Percentiles rank a stretch among this genome's conserved stretches.
phyloP scores from a whole-genome alignment of 2,329 filamentous ascomycete species.

The Teratosphaeria nubilosa region DNA sequence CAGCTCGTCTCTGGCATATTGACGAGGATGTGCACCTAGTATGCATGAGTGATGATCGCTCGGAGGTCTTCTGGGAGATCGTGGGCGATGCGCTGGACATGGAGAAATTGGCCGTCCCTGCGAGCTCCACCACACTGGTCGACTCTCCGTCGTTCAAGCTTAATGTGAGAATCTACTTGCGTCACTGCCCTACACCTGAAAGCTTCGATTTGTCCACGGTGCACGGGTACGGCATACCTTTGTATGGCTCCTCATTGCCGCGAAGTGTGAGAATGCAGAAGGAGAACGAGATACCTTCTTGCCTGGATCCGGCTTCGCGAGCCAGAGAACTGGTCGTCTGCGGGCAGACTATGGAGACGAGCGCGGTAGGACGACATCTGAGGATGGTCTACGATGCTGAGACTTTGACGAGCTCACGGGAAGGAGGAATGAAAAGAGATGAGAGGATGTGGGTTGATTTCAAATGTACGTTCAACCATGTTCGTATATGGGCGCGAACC shows the following conservation, averaged over 20 bases:
- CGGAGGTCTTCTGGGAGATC: constrained; percentile 12
- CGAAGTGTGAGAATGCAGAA: background rate
- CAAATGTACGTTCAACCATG: background rate
- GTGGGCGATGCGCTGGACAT: constrained; percentile 8
- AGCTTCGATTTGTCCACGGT: background rate
- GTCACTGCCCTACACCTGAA: background rate
- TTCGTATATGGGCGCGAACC: background rate
- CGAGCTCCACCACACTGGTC: background rate
- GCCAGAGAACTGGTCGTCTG: background rate
- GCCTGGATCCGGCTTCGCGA: background rate
- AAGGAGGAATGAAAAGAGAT: background rate
- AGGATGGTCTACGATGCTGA: background rate
- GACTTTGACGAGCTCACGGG: background rate
- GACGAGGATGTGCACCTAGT: constrained; percentile 12
- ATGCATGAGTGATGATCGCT: constrained; percentile 10
- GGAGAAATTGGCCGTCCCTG: background rate
- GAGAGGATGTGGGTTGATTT: background rate
- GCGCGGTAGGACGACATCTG: background rate
- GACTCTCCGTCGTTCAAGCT: background rate
- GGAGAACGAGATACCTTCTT: background rate
- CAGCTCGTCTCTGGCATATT: constrained; percentile 4
- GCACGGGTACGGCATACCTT: background rate
- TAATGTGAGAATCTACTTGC: background rate
- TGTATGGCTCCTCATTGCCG: background rate
- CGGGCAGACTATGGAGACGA: background rate